Evolutionary conservation across 2,329 filamentous ascomycete genomes (phyloP).

Genomic region (Stemphylium beticola): DNA sequence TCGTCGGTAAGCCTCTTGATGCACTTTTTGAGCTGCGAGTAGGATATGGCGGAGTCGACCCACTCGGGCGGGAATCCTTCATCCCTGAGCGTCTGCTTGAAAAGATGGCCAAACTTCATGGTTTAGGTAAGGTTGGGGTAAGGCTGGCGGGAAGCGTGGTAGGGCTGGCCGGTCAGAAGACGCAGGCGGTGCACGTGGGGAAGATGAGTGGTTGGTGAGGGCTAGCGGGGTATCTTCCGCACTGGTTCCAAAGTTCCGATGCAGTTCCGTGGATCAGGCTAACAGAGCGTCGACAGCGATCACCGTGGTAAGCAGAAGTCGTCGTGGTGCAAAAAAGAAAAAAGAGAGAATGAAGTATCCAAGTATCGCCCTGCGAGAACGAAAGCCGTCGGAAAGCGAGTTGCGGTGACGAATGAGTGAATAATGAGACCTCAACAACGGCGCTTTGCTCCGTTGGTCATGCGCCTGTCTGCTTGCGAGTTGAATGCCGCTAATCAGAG

Average conservation of each 20-base stretch:
- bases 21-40: slow-evolving; percentile 85
- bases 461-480: slow-evolving; percentile 9
- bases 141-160: slow-evolving; percentile 8
- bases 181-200: slow-evolving; percentile 38
- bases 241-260: slow-evolving; percentile 14
- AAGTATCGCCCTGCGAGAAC: neutral
- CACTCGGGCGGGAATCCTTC: slow-evolving; percentile 77
- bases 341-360: neutral
- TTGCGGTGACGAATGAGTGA: neutral
- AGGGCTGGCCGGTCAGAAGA: slow-evolving; percentile 31
- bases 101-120: slow-evolving; percentile 90
- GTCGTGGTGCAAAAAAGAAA: neutral
- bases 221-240: slow-evolving; percentile 17
- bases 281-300: slow-evolving; percentile 2
- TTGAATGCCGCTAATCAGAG: slow-evolving; percentile 10
- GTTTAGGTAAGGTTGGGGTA: slow-evolving; percentile 1
- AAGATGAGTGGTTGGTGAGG: slow-evolving; percentile 10
- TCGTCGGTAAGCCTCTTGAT: slow-evolving; percentile 80
- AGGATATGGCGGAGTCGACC: slow-evolving; percentile 79
- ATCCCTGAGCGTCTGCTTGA: slow-evolving; percentile 70
- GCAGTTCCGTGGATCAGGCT: slow-evolving; percentile 13
- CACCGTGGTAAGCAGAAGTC: slow-evolving; percentile 1
- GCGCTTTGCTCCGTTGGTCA: slow-evolving; percentile 12
- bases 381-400: neutral
- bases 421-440: slow-evolving; percentile 4